Evolutionary conservation across 2,329 filamentous ascomycete species (phyloP).

Genomic region (Beauveria caledonica): DNA sequence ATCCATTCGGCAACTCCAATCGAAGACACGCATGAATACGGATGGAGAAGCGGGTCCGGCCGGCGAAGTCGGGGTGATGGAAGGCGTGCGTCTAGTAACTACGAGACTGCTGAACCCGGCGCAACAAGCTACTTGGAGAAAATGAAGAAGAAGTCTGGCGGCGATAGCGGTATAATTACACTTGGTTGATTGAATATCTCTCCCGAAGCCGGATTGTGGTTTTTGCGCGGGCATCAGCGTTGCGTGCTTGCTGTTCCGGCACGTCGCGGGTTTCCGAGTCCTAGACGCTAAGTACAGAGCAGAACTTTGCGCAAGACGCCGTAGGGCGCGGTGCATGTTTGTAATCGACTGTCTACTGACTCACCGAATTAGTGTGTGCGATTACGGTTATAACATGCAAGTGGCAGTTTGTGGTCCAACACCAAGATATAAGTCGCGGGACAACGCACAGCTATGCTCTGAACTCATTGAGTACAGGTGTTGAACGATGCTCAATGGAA

Average conservation of each 20-base stretch:
- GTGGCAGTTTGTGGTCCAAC: too few species aligned
- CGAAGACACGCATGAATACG: neutral
- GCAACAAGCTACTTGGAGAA: neutral
- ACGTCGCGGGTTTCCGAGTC: neutral
- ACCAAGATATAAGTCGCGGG: neutral
- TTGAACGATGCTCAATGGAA: too few species aligned
- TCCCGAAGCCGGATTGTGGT: too few species aligned
- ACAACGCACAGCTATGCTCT: neutral
- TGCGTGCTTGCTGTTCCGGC: neutral
- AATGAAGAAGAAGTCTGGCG: neutral
- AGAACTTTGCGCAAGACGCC: neutral
- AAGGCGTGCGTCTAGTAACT: slow-evolving; percentile 7
- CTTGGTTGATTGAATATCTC: too few species aligned
- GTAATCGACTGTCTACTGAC: neutral
- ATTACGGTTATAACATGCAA: neutral
- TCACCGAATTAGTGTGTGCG: neutral
- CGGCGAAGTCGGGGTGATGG: slow-evolving; percentile 3
- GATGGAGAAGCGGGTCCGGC: slow-evolving; percentile 10
- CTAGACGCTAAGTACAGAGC: neutral
- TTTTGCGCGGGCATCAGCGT: neutral
- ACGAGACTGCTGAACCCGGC: neutral
- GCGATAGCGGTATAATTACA: too few species aligned
- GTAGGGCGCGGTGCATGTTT: neutral
- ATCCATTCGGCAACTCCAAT: neutral
- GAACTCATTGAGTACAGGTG: neutral